Conservation (phyloP, 371 early-diverging fungal species). For the Thermomucor indicae-seudaticae region DNA sequence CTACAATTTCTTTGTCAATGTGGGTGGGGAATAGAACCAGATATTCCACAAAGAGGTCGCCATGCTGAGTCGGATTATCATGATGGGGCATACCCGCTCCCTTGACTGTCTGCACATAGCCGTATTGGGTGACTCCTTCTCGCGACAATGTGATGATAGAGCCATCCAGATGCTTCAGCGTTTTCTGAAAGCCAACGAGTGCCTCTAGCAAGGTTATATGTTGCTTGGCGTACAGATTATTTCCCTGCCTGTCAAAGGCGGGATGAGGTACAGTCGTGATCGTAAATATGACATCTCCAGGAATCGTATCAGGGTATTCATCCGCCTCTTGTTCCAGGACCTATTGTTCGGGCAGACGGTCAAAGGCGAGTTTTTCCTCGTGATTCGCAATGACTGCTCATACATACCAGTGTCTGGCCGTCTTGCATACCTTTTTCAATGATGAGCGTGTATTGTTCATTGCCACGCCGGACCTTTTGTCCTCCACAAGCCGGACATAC, state of each 20-base stretch:
- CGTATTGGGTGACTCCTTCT: constrained; percentile 63
- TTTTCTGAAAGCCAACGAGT: constrained; percentile 81
- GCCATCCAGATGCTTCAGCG: constrained; percentile 83
- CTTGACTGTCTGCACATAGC: constrained; percentile 68
- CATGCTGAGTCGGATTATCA: constrained; percentile 61
- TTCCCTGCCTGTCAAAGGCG: constrained; percentile 75
- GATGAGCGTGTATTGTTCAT: constrained; percentile 74
- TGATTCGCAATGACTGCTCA: too few species aligned
- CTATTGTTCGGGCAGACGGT: too few species aligned
- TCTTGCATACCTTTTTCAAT: constrained; percentile 88
- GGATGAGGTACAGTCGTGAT: constrained; percentile 77
- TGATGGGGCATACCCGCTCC: constrained; percentile 84
- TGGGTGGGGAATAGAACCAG: constrained; percentile 81
- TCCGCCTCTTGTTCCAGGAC: constrained; percentile 89
- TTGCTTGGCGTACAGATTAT: constrained; percentile 79
- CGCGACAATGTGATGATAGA: constrained; percentile 60
- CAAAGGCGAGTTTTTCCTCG: too few species aligned
- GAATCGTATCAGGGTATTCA: constrained; percentile 80
- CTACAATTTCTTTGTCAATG: constrained; percentile 32
- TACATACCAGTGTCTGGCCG: constrained; percentile 67
- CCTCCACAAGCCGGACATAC: constrained; percentile 86
- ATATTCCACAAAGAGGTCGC: constrained; percentile 89
- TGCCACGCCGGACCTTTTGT: constrained; percentile 77
- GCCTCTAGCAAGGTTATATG: constrained; percentile 85
- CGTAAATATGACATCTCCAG: constrained; percentile 89